Base-by-base conservation (phyloP, 2,329 filamentous ascomycete species). In the Sphaerostilbella broomeana region DNA sequence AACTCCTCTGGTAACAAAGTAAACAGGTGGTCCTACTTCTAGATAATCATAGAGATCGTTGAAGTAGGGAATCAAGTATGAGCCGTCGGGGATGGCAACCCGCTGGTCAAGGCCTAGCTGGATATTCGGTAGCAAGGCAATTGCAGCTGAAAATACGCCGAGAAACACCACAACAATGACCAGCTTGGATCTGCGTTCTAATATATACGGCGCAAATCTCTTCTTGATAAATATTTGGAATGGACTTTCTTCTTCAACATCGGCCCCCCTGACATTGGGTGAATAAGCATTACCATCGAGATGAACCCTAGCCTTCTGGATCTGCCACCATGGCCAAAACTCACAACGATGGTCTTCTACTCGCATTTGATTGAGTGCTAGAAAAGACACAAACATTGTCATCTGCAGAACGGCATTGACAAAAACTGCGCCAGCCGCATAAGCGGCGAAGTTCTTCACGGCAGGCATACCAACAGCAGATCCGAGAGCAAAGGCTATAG, bases 391-490 rank as follows among this genome's bases (percentile, higher is more conserved):
- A 56, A 98, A 98, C 79, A 97, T 90, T 1, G 94, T 98, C 50
- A 97, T 84, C 60, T 98, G 92, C 5, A 98, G 69, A n/a, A 97
- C 60, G 0, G 94, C 94, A 57, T 98, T 98, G 70, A 98, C 90
- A 52, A 97, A 81, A 9, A 98, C 92, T 9, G 92, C 92, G 35
- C 92, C 92, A 2, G 92, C 89, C 10, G 92, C 92, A 58, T 98
- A 98, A 3, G 90, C 81, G 12, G 92, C 94, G 63, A 98, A 98
- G 62, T 98, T 98, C 47, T 88, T 80, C 29, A 98, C 94, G 2
- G 92, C 92, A 12, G 94, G 92, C 92, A 98, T 98, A 34, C 89
- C 89, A 6, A 95, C 94, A 45, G 92, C 90, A 28, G 87, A 85
- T 10, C 92, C 92, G 9, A 98, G 73, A 2, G 88, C 83, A 60